Evolutionary conservation across 1,284 basidiomycete species (phyloP).

Genomic region (Kalmanozyma brasiliensis): DNA sequence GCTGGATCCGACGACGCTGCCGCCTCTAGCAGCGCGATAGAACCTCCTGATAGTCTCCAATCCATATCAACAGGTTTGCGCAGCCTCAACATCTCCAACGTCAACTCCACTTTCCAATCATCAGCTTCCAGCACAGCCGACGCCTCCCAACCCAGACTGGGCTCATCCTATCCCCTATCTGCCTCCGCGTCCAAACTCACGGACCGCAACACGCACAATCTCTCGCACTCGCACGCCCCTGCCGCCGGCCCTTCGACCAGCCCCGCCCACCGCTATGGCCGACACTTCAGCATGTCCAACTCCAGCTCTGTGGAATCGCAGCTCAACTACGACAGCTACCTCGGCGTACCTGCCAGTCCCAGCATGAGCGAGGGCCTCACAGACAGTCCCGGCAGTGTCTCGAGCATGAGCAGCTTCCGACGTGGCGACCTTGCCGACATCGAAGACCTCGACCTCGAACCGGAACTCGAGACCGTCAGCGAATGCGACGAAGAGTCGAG

Average conservation of each 20-base stretch:
- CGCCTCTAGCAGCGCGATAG: conserved; percentile 24
- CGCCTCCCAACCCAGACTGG: conserved; percentile 10
- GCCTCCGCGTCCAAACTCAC: conserved; percentile 9
- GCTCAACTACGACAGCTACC: conserved; percentile 23
- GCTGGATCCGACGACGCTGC: conserved; percentile 22
- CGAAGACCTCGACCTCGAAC: conserved; percentile 63
- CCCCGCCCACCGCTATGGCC: conserved; percentile 28
- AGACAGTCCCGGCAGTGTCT: conserved; percentile 59
- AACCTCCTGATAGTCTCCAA: conserved; percentile 41
- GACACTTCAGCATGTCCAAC: conserved; percentile 38
- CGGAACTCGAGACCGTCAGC: conserved; percentile 61
- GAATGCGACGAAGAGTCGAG: conserved; percentile 61
- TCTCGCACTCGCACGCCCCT: not conserved
- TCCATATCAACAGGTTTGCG: conserved; percentile 34
- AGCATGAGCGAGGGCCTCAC: conserved; percentile 53
- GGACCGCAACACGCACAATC: conserved; percentile 13
- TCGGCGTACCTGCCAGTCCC: conserved; percentile 40
- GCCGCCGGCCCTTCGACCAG: conserved; percentile 25
- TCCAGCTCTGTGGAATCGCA: conserved; percentile 39
- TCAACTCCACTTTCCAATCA: conserved; percentile 13
- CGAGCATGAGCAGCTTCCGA: conserved; percentile 56
- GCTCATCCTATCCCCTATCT: conserved; percentile 25
- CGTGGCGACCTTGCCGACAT: conserved; percentile 63
- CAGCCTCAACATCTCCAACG: conserved; percentile 27
- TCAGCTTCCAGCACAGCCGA: conserved; percentile 4